A percentile compares a stretch with the other conserved stretches of the same genome.
phyloP scores from a whole-genome alignment of 2,329 filamentous ascomycete species.

The Diaporthe caulivora region DNA sequence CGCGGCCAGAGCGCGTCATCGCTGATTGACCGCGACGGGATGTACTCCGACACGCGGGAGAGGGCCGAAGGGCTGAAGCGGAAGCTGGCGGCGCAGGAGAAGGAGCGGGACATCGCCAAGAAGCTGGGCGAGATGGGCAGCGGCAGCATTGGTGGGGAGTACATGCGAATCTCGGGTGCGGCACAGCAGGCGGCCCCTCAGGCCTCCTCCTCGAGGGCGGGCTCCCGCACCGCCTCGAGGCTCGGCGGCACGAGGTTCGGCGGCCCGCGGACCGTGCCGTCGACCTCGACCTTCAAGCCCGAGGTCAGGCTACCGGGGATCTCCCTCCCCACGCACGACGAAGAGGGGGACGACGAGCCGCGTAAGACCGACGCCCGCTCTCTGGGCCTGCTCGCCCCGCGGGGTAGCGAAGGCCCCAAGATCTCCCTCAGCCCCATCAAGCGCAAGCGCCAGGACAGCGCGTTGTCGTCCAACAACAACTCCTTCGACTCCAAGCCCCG shows the following conservation, averaged over 20 bases:
- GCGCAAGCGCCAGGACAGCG: slow-evolving; percentile 69
- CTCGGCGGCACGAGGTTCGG: slow-evolving; percentile 16
- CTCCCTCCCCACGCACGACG: slow-evolving; percentile 37
- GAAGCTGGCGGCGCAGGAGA: slow-evolving; percentile 75
- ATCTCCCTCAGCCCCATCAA: slow-evolving; percentile 72
- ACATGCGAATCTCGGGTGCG: slow-evolving; percentile 64
- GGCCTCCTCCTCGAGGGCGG: slow-evolving; percentile 14
- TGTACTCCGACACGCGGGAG: slow-evolving; percentile 65
- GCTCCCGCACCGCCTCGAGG: slow-evolving; percentile 38
- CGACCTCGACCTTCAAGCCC: slow-evolving; percentile 38
- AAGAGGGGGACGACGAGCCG: slow-evolving; percentile 42
- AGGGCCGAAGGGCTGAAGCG: slow-evolving; percentile 76
- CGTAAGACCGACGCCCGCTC: slow-evolving; percentile 57
- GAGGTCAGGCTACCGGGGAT: slow-evolving; percentile 36
- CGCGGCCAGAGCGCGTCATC: slow-evolving; percentile 65
- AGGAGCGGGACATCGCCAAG: slow-evolving; percentile 78
- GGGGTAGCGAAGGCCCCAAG: slow-evolving; percentile 55
- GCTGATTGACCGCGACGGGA: slow-evolving; percentile 72
- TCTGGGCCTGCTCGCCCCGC: slow-evolving; percentile 56
- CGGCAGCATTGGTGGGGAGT: slow-evolving; percentile 74
- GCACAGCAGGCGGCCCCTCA: slow-evolving; percentile 9
- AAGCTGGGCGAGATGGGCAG: slow-evolving; percentile 74
- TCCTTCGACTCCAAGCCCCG: slow-evolving; percentile 31
- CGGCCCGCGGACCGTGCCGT: slow-evolving; percentile 31
- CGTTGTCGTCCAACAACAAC: slow-evolving; percentile 51